Percentiles rank a stretch among this genome's conserved stretches.
Evolutionary conservation across 176 grass and related monocot species (phyloP).

Genomic region (Rhipidocladum racemiflorum): DNA sequence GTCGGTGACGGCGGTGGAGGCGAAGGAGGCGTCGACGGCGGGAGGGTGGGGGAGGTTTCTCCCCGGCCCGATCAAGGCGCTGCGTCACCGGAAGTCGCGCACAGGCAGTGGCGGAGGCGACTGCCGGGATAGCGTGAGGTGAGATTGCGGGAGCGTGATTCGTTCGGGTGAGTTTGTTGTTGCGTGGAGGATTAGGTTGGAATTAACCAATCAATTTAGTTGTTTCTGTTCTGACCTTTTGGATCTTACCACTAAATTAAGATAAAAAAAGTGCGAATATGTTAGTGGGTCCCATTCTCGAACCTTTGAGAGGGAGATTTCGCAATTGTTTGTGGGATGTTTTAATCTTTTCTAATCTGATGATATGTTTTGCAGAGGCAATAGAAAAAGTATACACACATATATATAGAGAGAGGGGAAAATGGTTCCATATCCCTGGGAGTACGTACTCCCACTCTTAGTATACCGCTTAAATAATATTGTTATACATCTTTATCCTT

Average conservation of each 20-base stretch:
- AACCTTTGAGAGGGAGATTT: too few species aligned
- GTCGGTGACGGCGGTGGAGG: not conserved
- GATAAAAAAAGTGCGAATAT: too few species aligned
- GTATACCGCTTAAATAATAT: too few species aligned
- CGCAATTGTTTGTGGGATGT: not conserved
- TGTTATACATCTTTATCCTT: too few species aligned
- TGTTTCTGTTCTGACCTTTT: not conserved
- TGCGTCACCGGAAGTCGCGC: constrained; percentile 49
- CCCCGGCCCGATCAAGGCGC: constrained; percentile 56
- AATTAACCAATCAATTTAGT: not conserved
- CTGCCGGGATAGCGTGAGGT: not conserved
- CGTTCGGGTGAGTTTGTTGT: not conserved
- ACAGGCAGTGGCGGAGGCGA: not conserved
- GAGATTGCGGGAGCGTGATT: not conserved
- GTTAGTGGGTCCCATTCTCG: too few species aligned
- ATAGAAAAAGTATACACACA: too few species aligned
- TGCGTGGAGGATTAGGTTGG: not conserved
- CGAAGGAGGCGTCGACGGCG: constrained; percentile 6
- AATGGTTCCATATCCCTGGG: too few species aligned
- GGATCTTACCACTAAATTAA: not conserved
- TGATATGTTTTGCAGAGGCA: not conserved
- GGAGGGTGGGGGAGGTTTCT: constrained; percentile 50
- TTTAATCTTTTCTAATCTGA: not conserved
- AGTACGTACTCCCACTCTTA: too few species aligned
- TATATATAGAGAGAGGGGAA: too few species aligned